Base-by-base conservation (phyloP, 148 eudicot genomes). In the Pharnaceum exiguum region DNA sequence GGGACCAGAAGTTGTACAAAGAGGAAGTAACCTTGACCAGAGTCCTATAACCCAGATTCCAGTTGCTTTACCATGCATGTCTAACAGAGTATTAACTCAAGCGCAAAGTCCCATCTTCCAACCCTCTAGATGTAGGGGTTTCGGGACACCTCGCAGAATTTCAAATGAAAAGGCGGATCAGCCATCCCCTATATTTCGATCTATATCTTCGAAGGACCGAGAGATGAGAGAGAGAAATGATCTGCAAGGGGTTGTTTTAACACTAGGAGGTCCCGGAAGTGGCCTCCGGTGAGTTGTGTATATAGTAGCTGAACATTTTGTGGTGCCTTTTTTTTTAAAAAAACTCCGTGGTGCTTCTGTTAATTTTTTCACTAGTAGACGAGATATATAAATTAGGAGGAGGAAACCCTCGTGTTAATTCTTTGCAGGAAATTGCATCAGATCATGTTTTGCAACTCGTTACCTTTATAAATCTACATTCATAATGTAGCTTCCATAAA, bases 241-340 rank as follows among this genome's bases (percentile, higher is more conserved):
- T 67, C 88, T 87, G 26, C 80, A 79, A 40, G 98, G 88, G 11
- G 80, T 91, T 57, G 87, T 77, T 51, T 71, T 91, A 38, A 77
- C 94, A n/a, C 82, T 91, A 31, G 95, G 96, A 18, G 86, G 86
- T 53, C 96, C 96, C 1, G 82, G 79, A 36, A 66, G 61, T 70
- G 69, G 64, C 24, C 64, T 28, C 23, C 27, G 27, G 44, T 59
- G 36, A 51, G 21, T 44, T 30, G 47, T 68, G 35, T 48, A 45
- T 12, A 46, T 37, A 43, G 27, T 32, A 19, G 11, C 7, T 23
- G 6, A 17, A 16, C 30, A 4, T 36, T 21, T 28, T 54, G 45
- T 5, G 15, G 47, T 31, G 25, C 23, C 30, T 26, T 31, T 11
- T 30, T 42, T 43, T 36, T 54, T 40, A 13, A n/a, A n/a, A n/a